Conservation (phyloP, 2,329 filamentous ascomycete genomes). For the Eurotiales sp. region DNA sequence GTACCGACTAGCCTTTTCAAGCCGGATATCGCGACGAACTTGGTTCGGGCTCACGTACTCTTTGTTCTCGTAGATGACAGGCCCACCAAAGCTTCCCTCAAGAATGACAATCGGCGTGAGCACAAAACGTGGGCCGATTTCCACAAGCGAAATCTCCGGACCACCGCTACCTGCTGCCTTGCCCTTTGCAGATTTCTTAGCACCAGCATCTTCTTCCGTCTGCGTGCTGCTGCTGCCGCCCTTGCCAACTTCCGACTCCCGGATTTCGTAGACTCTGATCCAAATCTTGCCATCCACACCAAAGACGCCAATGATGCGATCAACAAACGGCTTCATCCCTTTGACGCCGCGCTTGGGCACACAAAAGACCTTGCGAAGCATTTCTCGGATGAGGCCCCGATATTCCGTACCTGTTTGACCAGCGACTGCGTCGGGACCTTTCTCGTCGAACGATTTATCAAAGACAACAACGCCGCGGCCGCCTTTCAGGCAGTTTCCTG, state of each 20-base stretch:
- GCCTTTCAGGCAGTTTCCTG: slow-evolving; percentile 93
- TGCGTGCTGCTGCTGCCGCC: slow-evolving; percentile 44
- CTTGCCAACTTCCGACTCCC: slow-evolving; percentile 65
- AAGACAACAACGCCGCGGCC: slow-evolving; percentile 89
- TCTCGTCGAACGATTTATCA: slow-evolving; percentile 77
- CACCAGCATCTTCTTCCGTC: slow-evolving; percentile 31
- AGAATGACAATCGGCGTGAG: slow-evolving; percentile 92
- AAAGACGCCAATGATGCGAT: slow-evolving; percentile 91
- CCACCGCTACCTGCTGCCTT: slow-evolving; percentile 53
- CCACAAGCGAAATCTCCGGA: slow-evolving; percentile 77
- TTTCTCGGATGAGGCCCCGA: slow-evolving; percentile 65
- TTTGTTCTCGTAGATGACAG: slow-evolving; percentile 97
- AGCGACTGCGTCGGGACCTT: slow-evolving; percentile 68
- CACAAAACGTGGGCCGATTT: slow-evolving; percentile 91
- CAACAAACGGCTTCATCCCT: slow-evolving; percentile 92
- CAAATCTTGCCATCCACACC: slow-evolving; percentile 91
- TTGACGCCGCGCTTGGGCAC: slow-evolving; percentile 77
- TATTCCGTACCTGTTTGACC: slow-evolving; percentile 52
- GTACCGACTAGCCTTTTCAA: slow-evolving; percentile 72
- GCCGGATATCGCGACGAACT: slow-evolving; percentile 57
- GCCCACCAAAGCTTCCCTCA: slow-evolving; percentile 90
- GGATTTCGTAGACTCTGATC: slow-evolving; percentile 92
- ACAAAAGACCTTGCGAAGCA: slow-evolving; percentile 85
- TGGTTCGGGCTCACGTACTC: slow-evolving; percentile 97
- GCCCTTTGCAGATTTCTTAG: slow-evolving; percentile 30